phyloP scores from a whole-genome alignment of 139 green algal species.

The Chlamydomonas incerta region DNA sequence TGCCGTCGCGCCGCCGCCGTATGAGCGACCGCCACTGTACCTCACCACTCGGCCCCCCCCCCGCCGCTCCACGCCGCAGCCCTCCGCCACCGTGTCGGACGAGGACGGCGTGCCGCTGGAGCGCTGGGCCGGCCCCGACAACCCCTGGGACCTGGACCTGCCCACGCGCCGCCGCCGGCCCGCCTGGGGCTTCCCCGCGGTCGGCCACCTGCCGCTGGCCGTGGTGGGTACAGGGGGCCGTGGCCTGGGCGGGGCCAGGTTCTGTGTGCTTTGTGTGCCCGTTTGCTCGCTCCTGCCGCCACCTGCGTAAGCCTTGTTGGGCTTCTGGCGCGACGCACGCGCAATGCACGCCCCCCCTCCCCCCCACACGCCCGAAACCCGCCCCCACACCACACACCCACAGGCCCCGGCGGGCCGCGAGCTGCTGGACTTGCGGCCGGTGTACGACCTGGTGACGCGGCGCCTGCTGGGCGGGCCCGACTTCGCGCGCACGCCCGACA shows the following conservation, averaged over 20 bases:
- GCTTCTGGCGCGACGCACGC: too few relatives aligned
- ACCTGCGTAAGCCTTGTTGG: too few relatives aligned
- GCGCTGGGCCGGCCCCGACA: not conserved
- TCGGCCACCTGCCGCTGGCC: not conserved
- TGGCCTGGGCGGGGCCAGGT: too few relatives aligned
- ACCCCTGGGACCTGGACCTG: slow-evolving; percentile 42
- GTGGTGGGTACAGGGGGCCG: not conserved
- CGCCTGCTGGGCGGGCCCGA: not conserved
- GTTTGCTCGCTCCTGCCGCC: too few relatives aligned
- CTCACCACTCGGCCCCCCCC: too few relatives aligned
- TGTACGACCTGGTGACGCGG: slow-evolving; percentile 34
- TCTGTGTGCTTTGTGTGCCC: too few relatives aligned
- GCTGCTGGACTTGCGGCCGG: slow-evolving; percentile 38
- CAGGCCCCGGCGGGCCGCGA: slow-evolving; percentile 3
- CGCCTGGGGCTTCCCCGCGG: slow-evolving; percentile 27
- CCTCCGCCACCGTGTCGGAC: not conserved
- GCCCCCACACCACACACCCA: not conserved
- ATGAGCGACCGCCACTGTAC: too few relatives aligned
- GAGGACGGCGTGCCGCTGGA: slow-evolving; percentile 19
- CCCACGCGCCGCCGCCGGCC: slow-evolving; percentile 16
- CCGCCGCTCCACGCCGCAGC: too few relatives aligned
- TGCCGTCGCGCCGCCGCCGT: too few relatives aligned
- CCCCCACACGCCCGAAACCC: not conserved
- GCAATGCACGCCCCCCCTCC: too few relatives aligned
- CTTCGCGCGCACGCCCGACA: not conserved